Evolutionary conservation across 1,284 basidiomycete genomes (phyloP).

Genomic region (Rhodotorula sp.): DNA sequence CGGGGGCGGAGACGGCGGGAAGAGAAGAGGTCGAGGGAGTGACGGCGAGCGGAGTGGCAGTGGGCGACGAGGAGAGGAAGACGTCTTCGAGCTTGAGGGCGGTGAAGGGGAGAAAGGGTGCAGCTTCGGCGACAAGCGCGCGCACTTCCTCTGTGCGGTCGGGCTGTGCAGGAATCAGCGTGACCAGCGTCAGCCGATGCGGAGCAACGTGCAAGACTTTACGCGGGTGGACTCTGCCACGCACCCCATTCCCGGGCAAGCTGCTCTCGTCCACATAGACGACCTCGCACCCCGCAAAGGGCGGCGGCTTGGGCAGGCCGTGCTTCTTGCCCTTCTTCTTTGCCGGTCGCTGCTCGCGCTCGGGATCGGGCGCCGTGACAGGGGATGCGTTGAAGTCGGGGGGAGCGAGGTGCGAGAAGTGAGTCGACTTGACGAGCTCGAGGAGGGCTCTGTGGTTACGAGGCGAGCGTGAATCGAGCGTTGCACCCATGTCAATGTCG

Average conservation of each 20-base stretch:
- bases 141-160: conserved; percentile 18
- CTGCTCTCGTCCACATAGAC: conserved; percentile 33
- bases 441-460: conserved; percentile 13
- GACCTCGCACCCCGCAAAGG: conserved; percentile 17
- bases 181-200: not conserved
- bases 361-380: not conserved
- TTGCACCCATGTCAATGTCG: too few species aligned
- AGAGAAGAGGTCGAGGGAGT: not conserved
- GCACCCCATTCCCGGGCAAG: conserved; percentile 12
- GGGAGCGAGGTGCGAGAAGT: conserved; percentile 9
- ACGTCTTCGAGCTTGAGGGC: conserved; percentile 22
- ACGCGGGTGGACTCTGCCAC: not conserved
- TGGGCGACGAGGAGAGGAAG: conserved; percentile 1
- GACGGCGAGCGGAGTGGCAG: conserved; percentile 1
- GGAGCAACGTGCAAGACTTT: too few species aligned
- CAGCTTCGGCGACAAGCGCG: conserved; percentile 4
- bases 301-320: not conserved
- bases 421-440: conserved; percentile 17
- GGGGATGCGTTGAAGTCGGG: not conserved
- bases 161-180: not conserved
- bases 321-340: conserved; percentile 15
- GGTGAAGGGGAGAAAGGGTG: conserved; percentile 19
- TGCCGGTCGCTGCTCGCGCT: not conserved
- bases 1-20: not conserved
- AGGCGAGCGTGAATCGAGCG: too few species aligned